Evolutionary conservation across 2,329 filamentous ascomycete genomes (phyloP), one percentile per base, ranked within the genome.

Genomic region (Aurifilum marmelostoma): DNA sequence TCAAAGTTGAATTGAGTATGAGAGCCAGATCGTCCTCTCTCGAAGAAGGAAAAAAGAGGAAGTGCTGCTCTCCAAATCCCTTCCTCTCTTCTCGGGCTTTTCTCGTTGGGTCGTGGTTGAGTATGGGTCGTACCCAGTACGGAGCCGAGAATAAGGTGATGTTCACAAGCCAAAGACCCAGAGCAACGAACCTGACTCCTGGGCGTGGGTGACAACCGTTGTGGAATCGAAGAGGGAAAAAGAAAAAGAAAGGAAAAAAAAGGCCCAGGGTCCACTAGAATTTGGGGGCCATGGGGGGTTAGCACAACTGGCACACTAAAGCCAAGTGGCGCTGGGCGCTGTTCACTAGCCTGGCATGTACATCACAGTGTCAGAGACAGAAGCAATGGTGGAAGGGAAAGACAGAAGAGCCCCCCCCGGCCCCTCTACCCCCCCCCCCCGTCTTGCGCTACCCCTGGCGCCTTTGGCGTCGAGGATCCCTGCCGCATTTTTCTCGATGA

Each of bases 401-500:
- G 2, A n/a, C 50, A 16, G 21, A n/a, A 54, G 54, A 34, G 7
- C 43, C 43, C 43, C 43, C 34, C 34, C 34, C 34, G 34, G 34
- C 34, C 34, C 34, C n/a, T n/a, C n/a, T n/a, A n/a, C n/a, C n/a
- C n/a, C n/a, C n/a, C n/a, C n/a, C n/a, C n/a, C n/a, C n/a, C n/a
- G n/a, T n/a, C n/a, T n/a, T n/a, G n/a, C n/a, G n/a, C n/a, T 47
- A 27, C 27, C 54, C 29, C 21, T 11, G 9, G 18, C 56, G n/a
- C 21, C 18, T 29, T 24, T 27, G 24, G 39, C 41, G 41, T 24
- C 18, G 32, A 56, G 39, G 4, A 39, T 29, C 47, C 63, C 69
- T 67, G 63, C 68, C 50, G 39, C 29, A 27, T 32, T 66, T 68
- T 60, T 29, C 58, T 66, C 66, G 63, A 68, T 69, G 68, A 54